Base-by-base conservation (phyloP, 1,284 basidiomycete species). In the Austroboletus rostrupii region DNA sequence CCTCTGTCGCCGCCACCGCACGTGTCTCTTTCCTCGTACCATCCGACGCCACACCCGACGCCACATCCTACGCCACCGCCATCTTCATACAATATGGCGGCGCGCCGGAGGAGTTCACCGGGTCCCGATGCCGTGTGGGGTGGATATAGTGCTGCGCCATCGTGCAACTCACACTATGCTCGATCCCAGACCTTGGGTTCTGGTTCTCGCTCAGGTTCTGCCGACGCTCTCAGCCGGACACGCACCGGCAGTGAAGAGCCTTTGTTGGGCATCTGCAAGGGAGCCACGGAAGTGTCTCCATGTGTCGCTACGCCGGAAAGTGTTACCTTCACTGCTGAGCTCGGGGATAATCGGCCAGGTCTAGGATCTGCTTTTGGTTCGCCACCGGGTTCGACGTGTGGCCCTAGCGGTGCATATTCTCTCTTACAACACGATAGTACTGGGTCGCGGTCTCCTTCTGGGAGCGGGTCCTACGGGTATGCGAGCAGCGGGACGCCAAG, bases 351-450 rank as follows among this genome's bases (percentile, higher is more conserved):
- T 36, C 50, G 19, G 17, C 36, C 43, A 3, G 50, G 53, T 13
- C 49, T 69, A 13, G 65, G 67, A 20, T 65, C 64, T 29, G 64
- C 65, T 11, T 65, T 65, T 33, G 57, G 66, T 23, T 65, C 67
- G 12, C 52, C 60, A 3, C 45, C 49, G 20, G 41, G 45, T 12
- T 67, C 65, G 13, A 39, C 52, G 43, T 45, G 54, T 38, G 54
- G 51, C 43, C 64, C 59, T 19, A 53, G 54, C n/a, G 54, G 49
- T 16, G 28, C 42, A 11, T 32, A 52, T 14, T 48, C 46, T 4
- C 8, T 35, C 13, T 36, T 54, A n/a, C 56, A 48, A n/a, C 28
- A 52, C 3, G 58, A 66, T 21, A 38, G 51, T 0, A 53, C 61
- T 3, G 61, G 57, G 5, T 64, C 64, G 2, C 54, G 52, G 26